phyloP scores from a whole-genome alignment of 192 early-diverging fungal genomes.

The Coemansia sp. region DNA sequence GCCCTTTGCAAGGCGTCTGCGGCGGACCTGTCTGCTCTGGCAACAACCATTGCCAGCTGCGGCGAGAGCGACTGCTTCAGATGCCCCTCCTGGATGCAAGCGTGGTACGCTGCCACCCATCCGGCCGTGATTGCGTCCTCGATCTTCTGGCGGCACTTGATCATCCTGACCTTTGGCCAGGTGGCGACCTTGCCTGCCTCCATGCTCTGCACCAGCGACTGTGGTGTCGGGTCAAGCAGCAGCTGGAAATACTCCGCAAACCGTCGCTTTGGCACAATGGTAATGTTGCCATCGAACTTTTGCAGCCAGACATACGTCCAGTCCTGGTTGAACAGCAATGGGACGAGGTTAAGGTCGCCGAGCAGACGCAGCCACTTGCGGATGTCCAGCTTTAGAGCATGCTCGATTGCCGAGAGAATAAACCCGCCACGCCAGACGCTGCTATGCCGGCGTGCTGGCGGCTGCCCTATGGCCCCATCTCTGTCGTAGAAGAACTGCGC shows the following conservation, averaged over 20 bases:
- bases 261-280: slow-evolving; percentile 68
- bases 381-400: slow-evolving; percentile 80
- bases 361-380: slow-evolving; percentile 83
- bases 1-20: neutral
- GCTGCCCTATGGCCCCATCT: slow-evolving; percentile 72
- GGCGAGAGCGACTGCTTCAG: slow-evolving; percentile 8
- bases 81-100: slow-evolving; percentile 8
- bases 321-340: slow-evolving; percentile 73
- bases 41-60: slow-evolving; percentile 3
- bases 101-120: slow-evolving; percentile 20
- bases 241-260: slow-evolving; percentile 65
- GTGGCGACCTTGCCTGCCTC: slow-evolving; percentile 61
- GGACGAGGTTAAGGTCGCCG: slow-evolving; percentile 77
- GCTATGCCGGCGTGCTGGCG: slow-evolving; percentile 66
- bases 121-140: slow-evolving; percentile 63
- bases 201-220: slow-evolving; percentile 61
- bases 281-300: slow-evolving; percentile 87
- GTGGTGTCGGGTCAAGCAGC: slow-evolving; percentile 63
- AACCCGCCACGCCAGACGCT: slow-evolving; percentile 91
- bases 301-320: slow-evolving; percentile 85
- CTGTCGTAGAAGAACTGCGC: slow-evolving; percentile 84
- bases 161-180: slow-evolving; percentile 79
- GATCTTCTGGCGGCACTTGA: slow-evolving; percentile 70
- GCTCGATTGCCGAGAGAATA: slow-evolving; percentile 72
- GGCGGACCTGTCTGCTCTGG: slow-evolving; percentile 1